Evolutionary conservation across 768 basidiomycete genomes (phyloP).

Genomic region (Auricularia heimuer): DNA sequence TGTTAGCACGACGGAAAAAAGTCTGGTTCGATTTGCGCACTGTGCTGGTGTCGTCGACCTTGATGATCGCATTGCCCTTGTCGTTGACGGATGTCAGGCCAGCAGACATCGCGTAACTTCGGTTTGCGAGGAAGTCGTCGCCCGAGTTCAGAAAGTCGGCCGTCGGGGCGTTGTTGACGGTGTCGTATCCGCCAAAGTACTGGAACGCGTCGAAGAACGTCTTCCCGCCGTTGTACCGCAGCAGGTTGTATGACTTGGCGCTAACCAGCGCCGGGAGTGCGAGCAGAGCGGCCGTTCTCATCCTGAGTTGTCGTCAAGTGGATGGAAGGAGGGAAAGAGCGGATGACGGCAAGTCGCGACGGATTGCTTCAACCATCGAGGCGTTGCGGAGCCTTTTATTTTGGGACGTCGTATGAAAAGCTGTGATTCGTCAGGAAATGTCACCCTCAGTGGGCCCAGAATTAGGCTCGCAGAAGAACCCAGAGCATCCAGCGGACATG

Average conservation of each 20-base stretch:
- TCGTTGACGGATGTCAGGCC: slow-evolving; percentile 13
- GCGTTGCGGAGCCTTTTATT: too few relatives aligned
- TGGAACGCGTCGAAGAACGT: slow-evolving; percentile 2
- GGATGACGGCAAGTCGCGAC: too few relatives aligned
- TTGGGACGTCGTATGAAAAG: too few relatives aligned
- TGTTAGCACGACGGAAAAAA: too few relatives aligned
- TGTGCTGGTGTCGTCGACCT: slow-evolving; percentile 16
- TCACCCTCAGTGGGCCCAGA: too few relatives aligned
- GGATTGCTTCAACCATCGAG: too few relatives aligned
- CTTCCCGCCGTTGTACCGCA: slow-evolving; percentile 1
- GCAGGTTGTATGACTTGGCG: background rate
- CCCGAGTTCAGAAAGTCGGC: background rate
- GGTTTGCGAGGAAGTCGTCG: background rate
- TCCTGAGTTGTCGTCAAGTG: background rate
- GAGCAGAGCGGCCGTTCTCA: background rate
- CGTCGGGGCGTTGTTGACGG: background rate
- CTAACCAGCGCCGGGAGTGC: background rate
- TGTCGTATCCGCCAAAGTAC: background rate
- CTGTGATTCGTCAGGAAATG: too few relatives aligned
- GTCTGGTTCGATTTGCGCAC: background rate
- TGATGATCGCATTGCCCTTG: slow-evolving; percentile 15
- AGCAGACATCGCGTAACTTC: background rate
- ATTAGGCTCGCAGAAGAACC: too few relatives aligned
- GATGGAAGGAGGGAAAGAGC: too few relatives aligned
- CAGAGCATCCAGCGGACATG: too few relatives aligned